Evolutionary conservation across 2,329 filamentous ascomycete genomes (phyloP).

Genomic region (Coleophoma crateriformis): DNA sequence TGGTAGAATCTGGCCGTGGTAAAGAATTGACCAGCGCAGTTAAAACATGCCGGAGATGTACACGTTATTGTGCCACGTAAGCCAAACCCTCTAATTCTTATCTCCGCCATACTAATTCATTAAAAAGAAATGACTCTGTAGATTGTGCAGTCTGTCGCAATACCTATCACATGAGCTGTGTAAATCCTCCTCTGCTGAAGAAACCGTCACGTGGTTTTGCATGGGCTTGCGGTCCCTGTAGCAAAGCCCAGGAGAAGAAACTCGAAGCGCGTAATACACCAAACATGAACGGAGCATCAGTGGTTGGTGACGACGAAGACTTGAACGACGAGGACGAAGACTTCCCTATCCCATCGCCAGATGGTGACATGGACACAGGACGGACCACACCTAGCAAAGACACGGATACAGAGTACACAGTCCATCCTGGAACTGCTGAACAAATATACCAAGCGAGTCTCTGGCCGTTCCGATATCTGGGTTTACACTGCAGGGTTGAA

Average conservation of each 20-base stretch:
- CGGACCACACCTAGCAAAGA: slow-evolving; percentile 57
- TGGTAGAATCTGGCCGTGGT: slow-evolving; percentile 87
- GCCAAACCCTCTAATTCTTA: not conserved
- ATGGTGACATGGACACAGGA: slow-evolving; percentile 48
- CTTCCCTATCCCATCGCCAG: slow-evolving; percentile 46
- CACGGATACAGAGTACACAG: slow-evolving; percentile 48
- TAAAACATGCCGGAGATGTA: slow-evolving; percentile 92
- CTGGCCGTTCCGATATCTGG: slow-evolving; percentile 94
- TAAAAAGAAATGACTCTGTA: slow-evolving; percentile 79
- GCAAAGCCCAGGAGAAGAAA: slow-evolving; percentile 89
- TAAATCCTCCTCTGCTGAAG: slow-evolving; percentile 84
- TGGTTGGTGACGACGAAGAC: slow-evolving; percentile 62
- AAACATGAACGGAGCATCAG: slow-evolving; percentile 58
- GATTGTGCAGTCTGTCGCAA: slow-evolving; percentile 93
- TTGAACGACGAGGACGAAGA: slow-evolving; percentile 65
- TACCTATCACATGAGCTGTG: slow-evolving; percentile 98
- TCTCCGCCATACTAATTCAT: no score
- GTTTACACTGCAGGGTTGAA: slow-evolving; percentile 91
- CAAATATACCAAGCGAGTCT: slow-evolving; percentile 89
- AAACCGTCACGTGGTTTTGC: slow-evolving; percentile 97
- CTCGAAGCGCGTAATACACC: slow-evolving; percentile 87
- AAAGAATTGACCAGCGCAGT: slow-evolving; percentile 95
- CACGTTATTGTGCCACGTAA: slow-evolving; percentile 82
- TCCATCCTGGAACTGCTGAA: slow-evolving; percentile 65
- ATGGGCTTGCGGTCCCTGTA: slow-evolving; percentile 96